Conservation (phyloP, 805 yeast species). For the Zygosaccharomyces lentus region DNA sequence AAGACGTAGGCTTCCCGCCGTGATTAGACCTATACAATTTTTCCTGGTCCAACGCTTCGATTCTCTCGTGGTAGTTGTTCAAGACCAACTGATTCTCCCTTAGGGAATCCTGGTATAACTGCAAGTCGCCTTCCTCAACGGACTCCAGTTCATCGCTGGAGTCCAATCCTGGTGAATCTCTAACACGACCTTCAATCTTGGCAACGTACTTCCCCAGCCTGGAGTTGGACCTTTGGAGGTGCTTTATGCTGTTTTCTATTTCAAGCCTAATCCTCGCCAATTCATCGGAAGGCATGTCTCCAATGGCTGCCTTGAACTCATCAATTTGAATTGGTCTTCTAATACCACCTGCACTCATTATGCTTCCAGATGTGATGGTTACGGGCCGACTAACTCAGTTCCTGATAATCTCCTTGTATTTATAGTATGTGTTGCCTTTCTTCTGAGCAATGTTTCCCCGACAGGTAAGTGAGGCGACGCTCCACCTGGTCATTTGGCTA, state of each 20-base stretch:
- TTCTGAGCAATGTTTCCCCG: not conserved
- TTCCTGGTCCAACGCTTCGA: constrained; percentile 46
- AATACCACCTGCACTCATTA: constrained; percentile 30
- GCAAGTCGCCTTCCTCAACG: constrained; percentile 43
- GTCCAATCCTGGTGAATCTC: constrained; percentile 24
- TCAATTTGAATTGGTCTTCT: constrained; percentile 40
- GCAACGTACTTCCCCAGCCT: constrained; percentile 43
- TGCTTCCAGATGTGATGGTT: not conserved
- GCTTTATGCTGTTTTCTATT: constrained; percentile 41
- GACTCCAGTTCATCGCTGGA: constrained; percentile 27
- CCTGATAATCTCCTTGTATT: not conserved
- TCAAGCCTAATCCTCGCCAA: constrained; percentile 33
- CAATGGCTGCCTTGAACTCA: constrained; percentile 51
- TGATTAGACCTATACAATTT: constrained; percentile 39
- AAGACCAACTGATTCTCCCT: constrained; percentile 55
- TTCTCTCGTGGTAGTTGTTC: constrained; percentile 45
- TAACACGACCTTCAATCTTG: constrained; percentile 27
- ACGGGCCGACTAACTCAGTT: not conserved
- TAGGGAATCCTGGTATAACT: constrained; percentile 51
- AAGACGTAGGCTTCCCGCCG: constrained; percentile 7
- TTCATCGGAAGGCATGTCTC: constrained; percentile 48
- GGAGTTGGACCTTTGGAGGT: constrained; percentile 49
- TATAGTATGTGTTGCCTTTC: not conserved
- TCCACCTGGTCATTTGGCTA: not conserved
- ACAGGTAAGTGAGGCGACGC: not conserved